Evolutionary conservation across 73 alveolate genomes (phyloP).

Genomic region (Paramecium octaurelia): DNA sequence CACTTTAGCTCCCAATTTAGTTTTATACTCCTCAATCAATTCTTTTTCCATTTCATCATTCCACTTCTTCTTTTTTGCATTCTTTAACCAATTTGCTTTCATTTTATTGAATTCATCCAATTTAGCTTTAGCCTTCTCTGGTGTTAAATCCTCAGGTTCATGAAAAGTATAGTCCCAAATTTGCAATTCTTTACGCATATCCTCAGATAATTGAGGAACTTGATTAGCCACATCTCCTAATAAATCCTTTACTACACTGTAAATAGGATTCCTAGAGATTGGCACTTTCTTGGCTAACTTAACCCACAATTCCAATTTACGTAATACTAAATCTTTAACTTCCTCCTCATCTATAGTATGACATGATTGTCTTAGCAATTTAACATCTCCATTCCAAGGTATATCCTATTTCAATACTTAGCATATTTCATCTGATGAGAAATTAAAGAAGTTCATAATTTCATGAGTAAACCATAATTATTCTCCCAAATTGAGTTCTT

Average conservation of each 20-base stretch:
- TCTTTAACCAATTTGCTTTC: slow-evolving; percentile 83
- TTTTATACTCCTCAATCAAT: slow-evolving; percentile 66
- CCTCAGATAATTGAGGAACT: slow-evolving; percentile 64
- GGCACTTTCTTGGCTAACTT: slow-evolving; percentile 70
- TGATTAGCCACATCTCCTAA: slow-evolving; percentile 53
- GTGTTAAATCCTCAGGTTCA: slow-evolving; percentile 72
- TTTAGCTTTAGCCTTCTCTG: slow-evolving; percentile 65
- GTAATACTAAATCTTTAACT: slow-evolving; percentile 58
- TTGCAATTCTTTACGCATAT: slow-evolving; percentile 69
- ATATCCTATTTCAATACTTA: neutral
- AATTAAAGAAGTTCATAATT: slow-evolving; percentile 48
- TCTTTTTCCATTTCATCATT: slow-evolving; percentile 79
- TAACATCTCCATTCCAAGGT: slow-evolving; percentile 78
- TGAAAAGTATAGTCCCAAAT: slow-evolving; percentile 75
- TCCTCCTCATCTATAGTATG: slow-evolving; percentile 61
- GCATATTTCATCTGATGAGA: slow-evolving; percentile 19
- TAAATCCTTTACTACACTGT: slow-evolving; percentile 60
- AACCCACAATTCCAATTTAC: slow-evolving; percentile 61
- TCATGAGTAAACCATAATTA: slow-evolving; percentile 67
- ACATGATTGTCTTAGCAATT: slow-evolving; percentile 62
- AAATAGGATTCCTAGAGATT: slow-evolving; percentile 62
- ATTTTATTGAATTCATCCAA: slow-evolving; percentile 71
- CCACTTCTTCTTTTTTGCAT: slow-evolving; percentile 80
- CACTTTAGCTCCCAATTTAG: slow-evolving; percentile 35
- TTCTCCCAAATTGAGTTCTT: slow-evolving; percentile 64